These are phyloP conservation scores for Pseudopyrenochaeta lycopersici DNA, from an alignment of 2,329 filamentous ascomycete species.

Conservation along the genomic window DNA sequence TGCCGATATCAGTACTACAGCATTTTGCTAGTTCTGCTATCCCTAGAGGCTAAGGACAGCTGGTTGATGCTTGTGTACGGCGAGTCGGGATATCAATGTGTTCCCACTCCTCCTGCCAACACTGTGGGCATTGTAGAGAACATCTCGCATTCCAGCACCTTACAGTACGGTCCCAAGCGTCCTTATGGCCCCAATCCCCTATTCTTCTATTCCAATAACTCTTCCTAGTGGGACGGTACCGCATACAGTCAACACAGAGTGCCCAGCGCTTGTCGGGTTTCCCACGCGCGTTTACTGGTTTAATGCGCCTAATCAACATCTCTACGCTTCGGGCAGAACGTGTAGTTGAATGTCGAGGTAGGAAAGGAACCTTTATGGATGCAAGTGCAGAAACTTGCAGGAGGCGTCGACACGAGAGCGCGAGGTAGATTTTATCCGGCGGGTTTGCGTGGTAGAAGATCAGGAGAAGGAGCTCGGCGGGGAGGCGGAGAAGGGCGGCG, in stretches of 20 bases:
- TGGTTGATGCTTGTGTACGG: no score
- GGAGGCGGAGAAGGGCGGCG: not conserved
- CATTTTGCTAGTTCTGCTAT: no score
- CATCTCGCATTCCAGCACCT: no score
- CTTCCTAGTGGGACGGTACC: not conserved
- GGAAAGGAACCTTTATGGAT: not conserved
- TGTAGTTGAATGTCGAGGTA: not conserved
- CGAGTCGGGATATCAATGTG: no score
- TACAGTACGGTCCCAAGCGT: not conserved
- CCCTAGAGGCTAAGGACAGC: no score
- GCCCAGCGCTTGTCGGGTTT: not conserved
- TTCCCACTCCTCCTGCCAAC: no score
- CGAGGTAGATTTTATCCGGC: not conserved
- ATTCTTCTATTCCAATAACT: not conserved
- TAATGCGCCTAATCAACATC: not conserved
- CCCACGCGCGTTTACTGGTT: not conserved
- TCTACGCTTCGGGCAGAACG: not conserved
- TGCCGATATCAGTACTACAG: no score
- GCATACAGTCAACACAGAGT: not conserved
- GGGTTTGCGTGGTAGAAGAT: not conserved
- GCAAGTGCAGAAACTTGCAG: not conserved
- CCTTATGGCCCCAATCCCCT: not conserved
- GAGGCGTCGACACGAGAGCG: not conserved
- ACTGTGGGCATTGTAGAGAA: no score
- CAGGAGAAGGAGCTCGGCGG: not conserved